Evolutionary conservation across 2,329 filamentous ascomycete genomes (phyloP).

Genomic region (Zymoseptoria brevis): DNA sequence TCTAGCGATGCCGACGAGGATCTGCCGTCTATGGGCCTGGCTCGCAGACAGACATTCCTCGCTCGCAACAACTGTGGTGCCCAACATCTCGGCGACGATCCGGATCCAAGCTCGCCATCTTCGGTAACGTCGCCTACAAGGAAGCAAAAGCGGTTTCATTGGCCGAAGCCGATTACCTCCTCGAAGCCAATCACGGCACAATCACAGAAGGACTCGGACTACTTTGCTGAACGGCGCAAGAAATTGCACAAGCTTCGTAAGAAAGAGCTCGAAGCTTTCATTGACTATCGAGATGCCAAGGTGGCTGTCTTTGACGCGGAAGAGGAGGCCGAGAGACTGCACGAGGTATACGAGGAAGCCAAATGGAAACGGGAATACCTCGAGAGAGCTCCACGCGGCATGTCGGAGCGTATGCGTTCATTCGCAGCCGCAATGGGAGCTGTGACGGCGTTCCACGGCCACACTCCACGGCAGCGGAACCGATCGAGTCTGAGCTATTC

Average conservation of each 20-base stretch:
- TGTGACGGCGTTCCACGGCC: constrained; percentile 20
- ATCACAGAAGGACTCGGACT: constrained; percentile 15
- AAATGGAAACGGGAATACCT: constrained; percentile 29
- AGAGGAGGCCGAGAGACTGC: constrained; percentile 20
- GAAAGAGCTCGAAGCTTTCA: constrained; percentile 25
- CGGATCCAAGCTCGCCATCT: constrained; percentile 1
- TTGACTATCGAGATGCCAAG: constrained; percentile 26
- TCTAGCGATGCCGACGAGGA: constrained; percentile 30
- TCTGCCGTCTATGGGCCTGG: constrained; percentile 20
- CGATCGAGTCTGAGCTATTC: constrained; percentile 17
- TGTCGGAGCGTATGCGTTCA: constrained; percentile 23
- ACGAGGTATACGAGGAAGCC: constrained; percentile 23
- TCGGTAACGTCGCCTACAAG: constrained; percentile 4
- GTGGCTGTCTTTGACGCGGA: constrained; percentile 27
- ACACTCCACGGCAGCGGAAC: constrained; percentile 16
- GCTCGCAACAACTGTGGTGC: constrained; percentile 9
- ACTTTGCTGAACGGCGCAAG: constrained; percentile 22
- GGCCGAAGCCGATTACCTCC: constrained; percentile 6
- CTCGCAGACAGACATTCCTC: constrained; percentile 20
- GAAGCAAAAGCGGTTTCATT: constrained; percentile 13
- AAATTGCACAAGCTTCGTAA: constrained; percentile 26
- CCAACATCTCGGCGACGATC: constrained; percentile 9
- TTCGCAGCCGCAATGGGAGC: constrained; percentile 25
- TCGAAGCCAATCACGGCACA: constrained; percentile 1
- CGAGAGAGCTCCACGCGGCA: constrained; percentile 24